phyloP scores from a whole-genome alignment of 192 early-diverging fungal species.

The Geosiphon pyriformis region DNA sequence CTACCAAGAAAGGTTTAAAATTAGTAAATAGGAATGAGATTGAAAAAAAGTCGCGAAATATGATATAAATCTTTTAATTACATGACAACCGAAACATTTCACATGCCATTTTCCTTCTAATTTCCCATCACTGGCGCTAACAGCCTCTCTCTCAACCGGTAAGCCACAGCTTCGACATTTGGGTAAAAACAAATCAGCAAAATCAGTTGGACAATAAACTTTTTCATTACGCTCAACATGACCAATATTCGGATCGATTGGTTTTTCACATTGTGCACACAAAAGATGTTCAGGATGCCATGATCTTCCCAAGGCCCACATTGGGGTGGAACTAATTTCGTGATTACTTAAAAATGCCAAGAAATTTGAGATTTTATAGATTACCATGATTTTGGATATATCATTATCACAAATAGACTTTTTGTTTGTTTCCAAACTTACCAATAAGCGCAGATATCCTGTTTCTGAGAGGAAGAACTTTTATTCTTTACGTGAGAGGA shows the following conservation, averaged over 20 bases:
- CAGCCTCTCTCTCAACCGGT: conserved; percentile 64
- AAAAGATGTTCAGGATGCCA: conserved; percentile 62
- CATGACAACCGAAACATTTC: conserved; percentile 67
- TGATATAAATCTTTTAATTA: conserved; percentile 14
- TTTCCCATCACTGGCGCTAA: conserved; percentile 65
- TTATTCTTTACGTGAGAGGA: neutral
- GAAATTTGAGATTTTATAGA: neutral
- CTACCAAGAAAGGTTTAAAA: conserved; percentile 15
- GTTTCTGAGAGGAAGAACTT: neutral
- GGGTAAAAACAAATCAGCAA: conserved; percentile 57
- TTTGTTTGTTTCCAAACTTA: conserved; percentile 26
- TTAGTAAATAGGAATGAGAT: neutral
- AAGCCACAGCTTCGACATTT: conserved; percentile 58
- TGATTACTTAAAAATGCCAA: conserved; percentile 28
- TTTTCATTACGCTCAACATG: conserved; percentile 56
- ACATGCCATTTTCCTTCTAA: conserved; percentile 66
- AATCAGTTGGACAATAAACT: conserved; percentile 67
- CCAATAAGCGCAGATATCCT: conserved; percentile 49
- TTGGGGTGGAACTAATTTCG: conserved; percentile 30
- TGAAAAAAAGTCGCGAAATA: neutral
- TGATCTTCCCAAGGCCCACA: conserved; percentile 59
- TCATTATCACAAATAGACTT: neutral
- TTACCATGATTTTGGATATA: neutral
- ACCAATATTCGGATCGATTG: conserved; percentile 47
- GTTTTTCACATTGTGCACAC: conserved; percentile 61